These are phyloP conservation scores for Fusarium sp. DNA, from an alignment of 2,329 filamentous ascomycete genomes.

Conservation along the genomic window DNA sequence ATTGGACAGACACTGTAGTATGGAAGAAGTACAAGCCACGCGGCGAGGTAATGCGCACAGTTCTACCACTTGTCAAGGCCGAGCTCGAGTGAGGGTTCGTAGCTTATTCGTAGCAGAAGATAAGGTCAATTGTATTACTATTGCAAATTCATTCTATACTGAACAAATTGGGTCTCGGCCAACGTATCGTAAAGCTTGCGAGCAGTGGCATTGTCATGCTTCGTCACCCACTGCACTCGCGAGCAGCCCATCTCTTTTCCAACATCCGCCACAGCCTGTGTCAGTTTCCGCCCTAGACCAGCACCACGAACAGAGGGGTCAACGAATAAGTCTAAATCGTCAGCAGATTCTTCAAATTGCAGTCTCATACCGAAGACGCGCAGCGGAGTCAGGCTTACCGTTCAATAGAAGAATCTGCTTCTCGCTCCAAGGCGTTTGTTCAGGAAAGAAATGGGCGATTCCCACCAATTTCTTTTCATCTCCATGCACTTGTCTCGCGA, in stretches of 20 bases:
- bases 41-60: background rate
- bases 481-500: background rate
- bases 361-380: too few species aligned
- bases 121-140: background rate
- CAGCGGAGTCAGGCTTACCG: background rate
- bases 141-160: constrained; percentile 27
- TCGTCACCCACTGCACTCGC: constrained; percentile 38
- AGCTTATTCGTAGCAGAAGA: rapidly evolving
- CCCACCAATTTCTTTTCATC: constrained; percentile 10
- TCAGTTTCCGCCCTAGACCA: constrained; percentile 28
- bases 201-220: constrained; percentile 30
- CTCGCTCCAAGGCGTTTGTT: constrained; percentile 39
- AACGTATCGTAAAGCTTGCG: constrained; percentile 32
- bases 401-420: constrained; percentile 33
- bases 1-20: background rate
- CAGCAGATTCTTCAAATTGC: rapidly evolving
- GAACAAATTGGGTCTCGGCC: constrained; percentile 31
- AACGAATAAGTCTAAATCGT: constrained; percentile 24
- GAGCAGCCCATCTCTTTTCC: constrained; percentile 25
- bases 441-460: constrained; percentile 36
- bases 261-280: constrained; percentile 25
- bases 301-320: constrained; percentile 8
- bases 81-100: rapidly evolving
- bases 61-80: background rate
- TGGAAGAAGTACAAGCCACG: background rate